These are phyloP conservation scores for Diaporthe vaccinii DNA, from an alignment of 2,329 filamentous ascomycete genomes.

Conservation along the genomic window DNA sequence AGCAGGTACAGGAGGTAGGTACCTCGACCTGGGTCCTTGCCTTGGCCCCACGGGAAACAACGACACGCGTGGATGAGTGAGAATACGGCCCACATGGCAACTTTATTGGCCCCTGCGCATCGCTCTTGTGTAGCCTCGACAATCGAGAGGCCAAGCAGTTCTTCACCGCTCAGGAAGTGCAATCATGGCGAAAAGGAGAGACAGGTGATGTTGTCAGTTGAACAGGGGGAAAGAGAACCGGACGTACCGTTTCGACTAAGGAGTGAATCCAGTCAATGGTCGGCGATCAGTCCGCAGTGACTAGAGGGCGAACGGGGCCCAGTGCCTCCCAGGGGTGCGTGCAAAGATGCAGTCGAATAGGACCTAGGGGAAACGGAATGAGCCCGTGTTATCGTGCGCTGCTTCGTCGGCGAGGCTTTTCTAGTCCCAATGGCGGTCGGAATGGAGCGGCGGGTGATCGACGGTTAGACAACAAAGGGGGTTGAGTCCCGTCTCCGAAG, in stretches of 20 bases:
- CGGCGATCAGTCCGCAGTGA: constrained; percentile 25
- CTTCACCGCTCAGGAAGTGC: constrained; percentile 37
- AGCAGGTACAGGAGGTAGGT: constrained; percentile 30
- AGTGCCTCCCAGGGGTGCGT: not conserved
- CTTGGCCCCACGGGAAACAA: not conserved
- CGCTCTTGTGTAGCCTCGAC: constrained; percentile 8
- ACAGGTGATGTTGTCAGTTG: not conserved
- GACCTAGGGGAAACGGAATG: not conserved
- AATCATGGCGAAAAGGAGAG: not conserved
- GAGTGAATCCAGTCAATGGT: constrained; percentile 28
- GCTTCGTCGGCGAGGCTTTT: constrained; percentile 24
- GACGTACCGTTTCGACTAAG: constrained; percentile 38
- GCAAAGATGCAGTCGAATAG: not conserved
- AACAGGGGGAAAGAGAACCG: not conserved
- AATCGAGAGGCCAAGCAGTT: not conserved
- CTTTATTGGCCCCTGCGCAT: not conserved
- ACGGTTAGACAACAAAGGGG: constrained; percentile 14
- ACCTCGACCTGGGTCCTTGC: constrained; percentile 14
- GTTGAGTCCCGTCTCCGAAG: constrained; percentile 4
- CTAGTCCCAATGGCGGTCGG: constrained; percentile 10
- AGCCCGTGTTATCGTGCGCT: constrained; percentile 23
- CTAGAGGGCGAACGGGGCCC: constrained; percentile 1
- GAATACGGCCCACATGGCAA: constrained; percentile 19
- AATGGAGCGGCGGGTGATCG: not conserved
- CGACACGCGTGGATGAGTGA: constrained; percentile 19